Evolutionary conservation across 78 protist species (phyloP).

Genomic region (Anaeramoeba flamelloides): DNA sequence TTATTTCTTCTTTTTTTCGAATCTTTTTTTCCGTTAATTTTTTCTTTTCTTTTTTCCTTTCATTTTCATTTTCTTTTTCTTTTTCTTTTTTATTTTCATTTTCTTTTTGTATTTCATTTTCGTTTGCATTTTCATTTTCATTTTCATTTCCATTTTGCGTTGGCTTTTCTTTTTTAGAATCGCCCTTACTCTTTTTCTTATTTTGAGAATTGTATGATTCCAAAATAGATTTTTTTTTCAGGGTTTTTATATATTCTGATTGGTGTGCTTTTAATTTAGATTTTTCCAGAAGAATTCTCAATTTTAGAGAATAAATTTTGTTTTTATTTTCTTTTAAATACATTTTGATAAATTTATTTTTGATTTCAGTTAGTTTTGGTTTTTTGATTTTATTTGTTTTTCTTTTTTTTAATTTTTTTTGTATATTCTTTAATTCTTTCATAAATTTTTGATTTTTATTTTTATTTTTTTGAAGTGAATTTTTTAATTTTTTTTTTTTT

Average conservation of each 20-base stretch:
- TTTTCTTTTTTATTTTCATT: not conserved
- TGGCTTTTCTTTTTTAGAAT: not conserved
- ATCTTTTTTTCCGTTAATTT: not conserved
- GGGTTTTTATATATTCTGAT: not conserved
- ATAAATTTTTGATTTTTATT: not conserved
- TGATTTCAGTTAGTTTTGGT: not conserved
- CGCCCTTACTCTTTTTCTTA: not conserved
- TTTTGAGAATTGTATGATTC: not conserved
- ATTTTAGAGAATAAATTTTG: not conserved
- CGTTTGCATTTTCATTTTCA: not conserved
- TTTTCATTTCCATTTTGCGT: conserved; percentile 3
- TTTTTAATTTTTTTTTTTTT: not conserved
- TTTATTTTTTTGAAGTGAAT: not conserved
- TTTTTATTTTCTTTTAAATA: not conserved
- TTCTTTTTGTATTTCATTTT: not conserved
- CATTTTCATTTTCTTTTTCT: not conserved
- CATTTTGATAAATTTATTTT: not conserved
- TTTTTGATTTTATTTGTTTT: not conserved
- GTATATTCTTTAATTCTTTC: not conserved
- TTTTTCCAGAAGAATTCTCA: not conserved
- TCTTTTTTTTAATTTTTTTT: not conserved
- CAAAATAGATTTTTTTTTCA: not conserved
- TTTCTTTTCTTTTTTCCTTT: not conserved
- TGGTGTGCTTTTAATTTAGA: not conserved
- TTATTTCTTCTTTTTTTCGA: not conserved